Conservation (phyloP, 768 basidiomycete genomes). For the Lactarius akahatsu region DNA sequence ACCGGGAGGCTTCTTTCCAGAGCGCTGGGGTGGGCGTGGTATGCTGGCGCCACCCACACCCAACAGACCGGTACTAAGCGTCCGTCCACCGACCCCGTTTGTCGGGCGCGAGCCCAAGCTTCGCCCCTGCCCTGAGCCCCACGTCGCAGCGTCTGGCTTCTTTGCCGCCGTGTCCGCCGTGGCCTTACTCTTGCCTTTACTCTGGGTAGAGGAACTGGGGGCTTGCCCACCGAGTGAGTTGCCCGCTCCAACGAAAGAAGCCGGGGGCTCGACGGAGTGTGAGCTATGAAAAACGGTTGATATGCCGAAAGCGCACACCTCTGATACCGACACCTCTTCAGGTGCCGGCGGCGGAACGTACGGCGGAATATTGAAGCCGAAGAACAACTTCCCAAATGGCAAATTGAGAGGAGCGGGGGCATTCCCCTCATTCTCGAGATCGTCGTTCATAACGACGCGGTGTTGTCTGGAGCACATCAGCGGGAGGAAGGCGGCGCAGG, state of each 20-base stretch:
- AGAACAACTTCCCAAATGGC: slow-evolving; percentile 93
- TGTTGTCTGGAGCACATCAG: slow-evolving; percentile 56
- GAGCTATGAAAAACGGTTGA: neutral
- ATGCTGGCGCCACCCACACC: slow-evolving; percentile 58
- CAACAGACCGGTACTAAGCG: slow-evolving; percentile 39
- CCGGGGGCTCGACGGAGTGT: slow-evolving; percentile 37
- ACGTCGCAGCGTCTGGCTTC: slow-evolving; percentile 26
- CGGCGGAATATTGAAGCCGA: slow-evolving; percentile 82
- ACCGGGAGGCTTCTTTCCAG: slow-evolving; percentile 35
- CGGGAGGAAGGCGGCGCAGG: slow-evolving; percentile 22
- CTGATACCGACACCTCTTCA: slow-evolving; percentile 14
- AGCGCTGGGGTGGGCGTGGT: slow-evolving; percentile 44
- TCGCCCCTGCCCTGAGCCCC: slow-evolving; percentile 44
- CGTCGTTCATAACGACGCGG: slow-evolving; percentile 78
- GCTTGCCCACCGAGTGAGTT: slow-evolving; percentile 61
- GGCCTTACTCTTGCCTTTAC: slow-evolving; percentile 49
- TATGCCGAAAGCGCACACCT: slow-evolving; percentile 26
- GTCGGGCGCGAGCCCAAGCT: slow-evolving; percentile 44
- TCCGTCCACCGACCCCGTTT: slow-evolving; percentile 39
- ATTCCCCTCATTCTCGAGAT: slow-evolving; percentile 67
- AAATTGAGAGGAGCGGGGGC: slow-evolving; percentile 89
- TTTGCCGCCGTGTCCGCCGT: slow-evolving; percentile 24
- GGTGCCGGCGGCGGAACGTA: slow-evolving; percentile 52
- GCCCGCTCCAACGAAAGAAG: slow-evolving; percentile 65
- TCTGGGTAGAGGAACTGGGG: slow-evolving; percentile 44